Evolutionary conservation across 1,284 basidiomycete genomes (phyloP).

Genomic region (Malassezia arunalokei): DNA sequence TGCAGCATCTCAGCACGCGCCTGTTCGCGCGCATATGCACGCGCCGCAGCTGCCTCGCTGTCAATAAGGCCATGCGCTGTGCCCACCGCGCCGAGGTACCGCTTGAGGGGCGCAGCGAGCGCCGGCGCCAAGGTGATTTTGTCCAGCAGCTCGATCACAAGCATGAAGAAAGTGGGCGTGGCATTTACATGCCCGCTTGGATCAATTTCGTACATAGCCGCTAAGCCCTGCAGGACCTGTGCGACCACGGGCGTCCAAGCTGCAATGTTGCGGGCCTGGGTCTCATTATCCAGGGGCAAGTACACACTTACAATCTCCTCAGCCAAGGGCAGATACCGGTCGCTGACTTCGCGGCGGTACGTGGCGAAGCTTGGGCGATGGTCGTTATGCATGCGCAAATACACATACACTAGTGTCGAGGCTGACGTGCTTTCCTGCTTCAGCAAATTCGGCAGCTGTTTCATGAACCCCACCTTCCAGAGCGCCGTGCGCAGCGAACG

Average conservation of each 20-base stretch:
- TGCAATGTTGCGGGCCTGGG: constrained; percentile 83
- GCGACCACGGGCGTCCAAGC: constrained; percentile 97
- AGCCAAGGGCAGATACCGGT: constrained; percentile 83
- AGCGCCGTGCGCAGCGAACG: constrained; percentile 89
- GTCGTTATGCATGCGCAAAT: constrained; percentile 89
- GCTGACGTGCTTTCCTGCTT: constrained; percentile 98
- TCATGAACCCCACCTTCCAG: constrained; percentile 99
- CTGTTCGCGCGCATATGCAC: constrained; percentile 9
- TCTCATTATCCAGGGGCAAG: constrained; percentile 75
- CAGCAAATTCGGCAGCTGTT: constrained; percentile 90
- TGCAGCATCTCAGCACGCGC: constrained; percentile 5
- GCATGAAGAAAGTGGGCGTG: constrained; percentile 33
- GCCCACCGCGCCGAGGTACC: constrained; percentile 13
- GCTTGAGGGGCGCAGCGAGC: constrained; percentile 8
- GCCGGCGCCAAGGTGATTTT: constrained; percentile 17
- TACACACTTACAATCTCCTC: constrained; percentile 82
- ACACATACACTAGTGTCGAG: constrained; percentile 79
- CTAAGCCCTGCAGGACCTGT: constrained; percentile 78
- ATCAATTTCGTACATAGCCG: constrained; percentile 9
- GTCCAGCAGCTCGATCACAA: constrained; percentile 37
- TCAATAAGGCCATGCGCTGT: constrained; percentile 6
- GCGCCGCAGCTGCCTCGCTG: constrained; percentile 3
- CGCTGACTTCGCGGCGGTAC: constrained; percentile 67
- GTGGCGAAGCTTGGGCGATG: constrained; percentile 70
- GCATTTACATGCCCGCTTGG: constrained; percentile 20